Base-by-base conservation (phyloP, 371 early-diverging fungal species). In the Mucor lusitanicus region DNA sequence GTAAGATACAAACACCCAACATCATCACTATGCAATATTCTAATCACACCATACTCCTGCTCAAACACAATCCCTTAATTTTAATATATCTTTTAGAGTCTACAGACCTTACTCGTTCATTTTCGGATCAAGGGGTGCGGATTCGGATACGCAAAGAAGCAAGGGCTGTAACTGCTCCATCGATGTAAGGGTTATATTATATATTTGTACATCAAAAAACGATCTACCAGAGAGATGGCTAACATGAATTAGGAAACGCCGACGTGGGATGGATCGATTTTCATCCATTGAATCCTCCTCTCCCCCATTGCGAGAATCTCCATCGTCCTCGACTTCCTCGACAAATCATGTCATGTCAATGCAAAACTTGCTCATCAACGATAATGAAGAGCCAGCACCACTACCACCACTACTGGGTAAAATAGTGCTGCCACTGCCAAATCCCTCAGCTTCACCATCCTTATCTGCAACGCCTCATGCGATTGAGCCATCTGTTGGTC, bases 61-160 rank as follows among this genome's bases (percentile, higher is more conserved):
- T 12, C 12, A 11, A 12, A 37, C 21, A 46, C 19, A 46, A 19
- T 28, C 55, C 55, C 32, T 32, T 30, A 5, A 13, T 55, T 55
- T 55, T 42, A 32, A 42, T 28, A 13, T 53, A 56, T 68, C 54
- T 48, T 62, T 42, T 65, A 71, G 74, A 70, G 55, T 74, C 74
- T 28, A 74, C 74, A n/a, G 71, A 66, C 11, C 56, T 74, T 23
- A 74, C 74, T 25, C 66, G 74, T 9, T 67, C 71, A 33, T 74
- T 74, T 61, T 74, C 74, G n/a, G 74, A 74, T 60, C 74, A 74
- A 67, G 74, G 74, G 15, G 74, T 74, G 28, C 70, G 74, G 25
- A 70, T 74, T 40, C 40, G 74, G 15, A 74, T 74, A 28, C 56
- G 74, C 19, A 74, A 74, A 64, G 74, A 74, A 58, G 59, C 64